phyloP scores from a whole-genome alignment of 495 filamentous ascomycete species.

The Opeltia flavorubescens region DNA sequence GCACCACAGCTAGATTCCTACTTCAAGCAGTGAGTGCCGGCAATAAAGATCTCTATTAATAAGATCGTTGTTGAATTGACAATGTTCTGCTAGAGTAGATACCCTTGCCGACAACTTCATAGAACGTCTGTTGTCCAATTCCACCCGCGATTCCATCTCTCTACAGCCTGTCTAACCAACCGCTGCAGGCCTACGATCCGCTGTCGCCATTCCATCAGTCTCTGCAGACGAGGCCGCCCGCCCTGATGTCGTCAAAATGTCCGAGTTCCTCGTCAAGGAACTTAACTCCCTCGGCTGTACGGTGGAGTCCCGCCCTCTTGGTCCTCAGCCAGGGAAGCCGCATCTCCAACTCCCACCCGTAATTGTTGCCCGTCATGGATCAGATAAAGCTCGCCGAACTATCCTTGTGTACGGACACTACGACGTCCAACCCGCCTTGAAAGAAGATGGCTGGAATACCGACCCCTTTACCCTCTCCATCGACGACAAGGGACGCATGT shows the following conservation, averaged over 20 bases:
- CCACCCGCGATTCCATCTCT: not conserved
- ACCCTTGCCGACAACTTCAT: slow-evolving; percentile 69
- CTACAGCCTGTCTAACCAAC: not conserved
- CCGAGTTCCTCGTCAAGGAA: slow-evolving; percentile 72
- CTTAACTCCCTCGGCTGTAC: slow-evolving; percentile 70
- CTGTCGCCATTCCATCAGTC: slow-evolving; percentile 91
- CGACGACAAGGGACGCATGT: slow-evolving; percentile 85
- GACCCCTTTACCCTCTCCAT: slow-evolving; percentile 87
- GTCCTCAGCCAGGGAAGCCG: slow-evolving; percentile 80
- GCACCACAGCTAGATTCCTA: slow-evolving; percentile 70
- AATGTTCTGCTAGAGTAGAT: slow-evolving; percentile 48
- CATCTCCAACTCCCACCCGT: slow-evolving; percentile 87
- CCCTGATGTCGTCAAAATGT: slow-evolving; percentile 87
- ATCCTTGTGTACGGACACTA: slow-evolving; percentile 98
- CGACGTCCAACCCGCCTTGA: slow-evolving; percentile 91
- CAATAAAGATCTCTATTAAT: not conserved
- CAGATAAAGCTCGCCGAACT: slow-evolving; percentile 78
- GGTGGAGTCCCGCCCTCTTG: slow-evolving; percentile 70
- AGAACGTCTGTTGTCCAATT: slow-evolving; percentile 50
- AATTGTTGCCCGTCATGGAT: slow-evolving; percentile 80
- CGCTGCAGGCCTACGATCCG: slow-evolving; percentile 55
- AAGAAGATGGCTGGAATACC: slow-evolving; percentile 91
- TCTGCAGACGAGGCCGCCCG: slow-evolving; percentile 81
- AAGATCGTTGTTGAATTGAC: not conserved
- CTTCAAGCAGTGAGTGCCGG: slow-evolving; percentile 53